These are phyloP conservation scores for apple (Malus domestica) DNA, from an alignment of 306 rosid species.

Conservation along the genomic window DNA sequence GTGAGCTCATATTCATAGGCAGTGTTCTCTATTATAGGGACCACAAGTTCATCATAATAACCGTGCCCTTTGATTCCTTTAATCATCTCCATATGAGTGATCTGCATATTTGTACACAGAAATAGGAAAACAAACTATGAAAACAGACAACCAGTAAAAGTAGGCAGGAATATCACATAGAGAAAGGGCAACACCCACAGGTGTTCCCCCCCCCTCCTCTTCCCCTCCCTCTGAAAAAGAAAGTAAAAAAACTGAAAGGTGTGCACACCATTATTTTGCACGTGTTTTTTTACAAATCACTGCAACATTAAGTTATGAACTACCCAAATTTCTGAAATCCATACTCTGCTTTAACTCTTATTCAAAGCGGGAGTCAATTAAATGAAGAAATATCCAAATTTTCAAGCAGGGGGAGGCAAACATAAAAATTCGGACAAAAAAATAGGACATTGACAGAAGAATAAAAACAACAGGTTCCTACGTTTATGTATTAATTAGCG, in stretches of 20 bases:
- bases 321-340: background rate
- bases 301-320: background rate
- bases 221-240: background rate
- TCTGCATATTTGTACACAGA: slow-evolving; percentile 49
- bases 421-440: background rate
- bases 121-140: background rate
- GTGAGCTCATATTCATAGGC: slow-evolving; percentile 87
- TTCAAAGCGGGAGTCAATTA: background rate
- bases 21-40: slow-evolving; percentile 88
- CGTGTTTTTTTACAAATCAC: background rate
- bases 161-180: slow-evolving; percentile 8
- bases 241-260: background rate
- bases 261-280: background rate
- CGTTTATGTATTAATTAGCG: background rate
- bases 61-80: slow-evolving; percentile 99
- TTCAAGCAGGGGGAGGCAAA: background rate
- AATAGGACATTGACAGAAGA: background rate
- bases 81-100: slow-evolving; percentile 98
- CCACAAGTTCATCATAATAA: slow-evolving; percentile 91
- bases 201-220: too few relatives aligned
- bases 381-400: background rate
- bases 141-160: background rate
- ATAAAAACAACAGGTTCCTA: background rate
- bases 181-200: background rate
- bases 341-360: background rate